Evolutionary conservation across 306 rosid genomes (phyloP).

Genomic region (Quercus gilva): DNA sequence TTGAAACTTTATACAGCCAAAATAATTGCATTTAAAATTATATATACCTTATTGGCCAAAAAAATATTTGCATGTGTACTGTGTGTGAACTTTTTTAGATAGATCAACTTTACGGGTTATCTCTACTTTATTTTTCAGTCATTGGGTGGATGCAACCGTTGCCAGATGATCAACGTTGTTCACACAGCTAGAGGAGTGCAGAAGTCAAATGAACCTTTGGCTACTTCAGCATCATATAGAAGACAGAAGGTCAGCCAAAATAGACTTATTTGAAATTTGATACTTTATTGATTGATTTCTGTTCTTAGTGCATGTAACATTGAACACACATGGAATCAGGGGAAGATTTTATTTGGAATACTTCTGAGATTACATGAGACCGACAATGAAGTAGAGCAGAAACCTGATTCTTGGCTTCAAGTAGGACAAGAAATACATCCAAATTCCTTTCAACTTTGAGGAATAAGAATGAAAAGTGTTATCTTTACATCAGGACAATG

Average conservation of each 20-base stretch:
- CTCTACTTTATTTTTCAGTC: constrained; percentile 45
- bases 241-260: constrained; percentile 67
- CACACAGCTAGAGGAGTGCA: constrained; percentile 42
- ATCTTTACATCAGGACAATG: neutral
- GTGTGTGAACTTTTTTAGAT: neutral
- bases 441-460: constrained; percentile 29
- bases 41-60: neutral
- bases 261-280: neutral
- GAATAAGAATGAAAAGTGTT: neutral
- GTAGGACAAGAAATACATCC: constrained; percentile 68
- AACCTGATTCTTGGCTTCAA: constrained; percentile 58
- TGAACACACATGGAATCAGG: constrained; percentile 42
- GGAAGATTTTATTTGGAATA: constrained; percentile 85
- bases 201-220: constrained; percentile 86
- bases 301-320: neutral
- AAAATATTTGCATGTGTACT: neutral
- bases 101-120: neutral
- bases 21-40: neutral
- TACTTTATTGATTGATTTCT: neutral
- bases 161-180: constrained; percentile 78
- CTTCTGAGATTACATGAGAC: constrained; percentile 49
- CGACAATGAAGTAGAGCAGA: constrained; percentile 27
- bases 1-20: neutral
- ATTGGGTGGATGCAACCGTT: constrained; percentile 89
- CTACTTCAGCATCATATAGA: constrained; percentile 81